Base-by-base conservation (phyloP, 208 protist species). In the Herpetomonas samuelpessoai region DNA sequence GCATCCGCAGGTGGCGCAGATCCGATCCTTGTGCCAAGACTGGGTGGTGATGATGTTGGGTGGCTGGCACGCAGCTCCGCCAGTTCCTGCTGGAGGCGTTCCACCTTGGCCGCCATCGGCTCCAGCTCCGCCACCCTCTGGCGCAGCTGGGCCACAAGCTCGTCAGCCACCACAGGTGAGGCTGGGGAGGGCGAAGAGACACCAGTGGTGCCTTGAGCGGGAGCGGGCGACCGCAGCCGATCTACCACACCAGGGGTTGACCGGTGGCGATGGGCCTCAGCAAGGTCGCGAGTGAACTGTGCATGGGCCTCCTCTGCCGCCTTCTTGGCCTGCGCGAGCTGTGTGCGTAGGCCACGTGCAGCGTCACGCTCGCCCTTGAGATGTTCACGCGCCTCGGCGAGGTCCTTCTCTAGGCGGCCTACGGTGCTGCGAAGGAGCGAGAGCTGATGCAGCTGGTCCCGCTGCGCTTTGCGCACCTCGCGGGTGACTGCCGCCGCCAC, bases 361-460 rank as follows among this genome's bases (percentile, higher is more conserved):
- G 53, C 62, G 25, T 81, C 79, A 30, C 77, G 75, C 68, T 88
- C 83, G 1, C 62, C 74, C 39, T 57, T 60, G n/a, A 91, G 73
- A 31, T 88, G 76, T 26, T 76, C 68, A 21, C 41, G 65, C 3
- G 73, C 55, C 1, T 81, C 76, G 18, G 65, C 60, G 38, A 77
- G 55, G 59, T 91, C 83, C 48, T 71, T 72, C 64, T 81, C 79
- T 0, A 82, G 63, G 21, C 79, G 81, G 22, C 60, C 39, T 16
- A 80, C 49, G 48, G 64, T 41, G 0, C 74, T 76, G 0, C 83
- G 70, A 53, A 91, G 72, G 0, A 68, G 67, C 2, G 87, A 91
- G 18, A 91, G 79, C 26, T 91, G 53, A 18, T 80, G 69, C 48
- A 85, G 53, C 57, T 93, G 81, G 56, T 87, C 81, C 24, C 80